Conservation (phyloP, 495 filamentous ascomycete genomes). For the Daldinia vernicosa region DNA sequence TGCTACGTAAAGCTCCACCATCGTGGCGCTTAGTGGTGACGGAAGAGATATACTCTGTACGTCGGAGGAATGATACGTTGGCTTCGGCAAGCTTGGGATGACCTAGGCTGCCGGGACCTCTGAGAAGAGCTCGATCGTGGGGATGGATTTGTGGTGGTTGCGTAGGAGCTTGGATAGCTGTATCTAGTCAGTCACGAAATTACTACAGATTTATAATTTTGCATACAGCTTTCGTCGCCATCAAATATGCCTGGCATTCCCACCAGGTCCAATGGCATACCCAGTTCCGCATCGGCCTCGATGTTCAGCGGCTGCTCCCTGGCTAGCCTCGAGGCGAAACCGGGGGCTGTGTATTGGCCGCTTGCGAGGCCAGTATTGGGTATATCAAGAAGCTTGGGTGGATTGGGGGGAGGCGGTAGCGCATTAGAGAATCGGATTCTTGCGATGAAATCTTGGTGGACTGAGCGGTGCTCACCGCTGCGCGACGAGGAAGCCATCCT, state of each 20-base stretch:
- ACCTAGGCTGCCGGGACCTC: slow-evolving; percentile 79
- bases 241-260: slow-evolving; percentile 94
- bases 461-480: slow-evolving; percentile 65
- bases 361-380: slow-evolving; percentile 86
- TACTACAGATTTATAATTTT: neutral
- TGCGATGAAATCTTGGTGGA: slow-evolving; percentile 95
- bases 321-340: slow-evolving; percentile 85
- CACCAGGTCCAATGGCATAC: slow-evolving; percentile 95
- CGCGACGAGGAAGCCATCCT: slow-evolving; percentile 57
- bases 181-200: slow-evolving; percentile 34
- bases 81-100: slow-evolving; percentile 73
- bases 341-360: slow-evolving; percentile 84
- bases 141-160: slow-evolving; percentile 76
- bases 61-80: slow-evolving; percentile 88
- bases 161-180: slow-evolving; percentile 83
- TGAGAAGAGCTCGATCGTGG: slow-evolving; percentile 80
- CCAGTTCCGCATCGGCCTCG: slow-evolving; percentile 95
- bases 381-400: slow-evolving; percentile 95
- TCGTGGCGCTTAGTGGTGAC: slow-evolving; percentile 57
- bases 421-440: slow-evolving; percentile 94
- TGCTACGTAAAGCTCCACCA: slow-evolving; percentile 48
- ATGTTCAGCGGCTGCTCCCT: slow-evolving; percentile 94
- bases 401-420: slow-evolving; percentile 89
- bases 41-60: slow-evolving; percentile 94
- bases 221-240: slow-evolving; percentile 93